These are phyloP conservation scores for Aurinia saxatilis DNA, from an alignment of 345 rosid genomes.

Conservation along the genomic window DNA sequence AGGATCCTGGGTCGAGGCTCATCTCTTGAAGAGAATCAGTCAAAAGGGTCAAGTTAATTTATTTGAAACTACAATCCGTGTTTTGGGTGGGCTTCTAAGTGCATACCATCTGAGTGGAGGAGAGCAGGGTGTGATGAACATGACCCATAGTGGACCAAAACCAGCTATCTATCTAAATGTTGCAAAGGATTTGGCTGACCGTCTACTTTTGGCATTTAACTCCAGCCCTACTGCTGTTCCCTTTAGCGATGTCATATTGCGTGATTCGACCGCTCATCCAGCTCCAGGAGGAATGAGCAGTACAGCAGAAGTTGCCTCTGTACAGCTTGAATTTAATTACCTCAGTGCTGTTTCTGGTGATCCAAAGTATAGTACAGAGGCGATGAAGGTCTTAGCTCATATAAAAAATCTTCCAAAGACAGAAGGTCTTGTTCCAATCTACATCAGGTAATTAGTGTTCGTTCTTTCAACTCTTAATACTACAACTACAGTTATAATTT, in stretches of 20 bases:
- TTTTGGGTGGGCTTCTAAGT: slow-evolving; percentile 95
- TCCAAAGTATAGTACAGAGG: slow-evolving; percentile 70
- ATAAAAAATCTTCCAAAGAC: slow-evolving; percentile 74
- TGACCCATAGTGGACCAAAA: slow-evolving; percentile 48
- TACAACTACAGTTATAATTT: background rate
- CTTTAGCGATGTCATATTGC: slow-evolving; percentile 69
- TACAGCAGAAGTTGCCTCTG: slow-evolving; percentile 83
- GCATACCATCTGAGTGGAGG: slow-evolving; percentile 95
- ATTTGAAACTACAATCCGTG: slow-evolving; percentile 96
- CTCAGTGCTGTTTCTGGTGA: slow-evolving; percentile 86
- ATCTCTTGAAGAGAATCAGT: slow-evolving; percentile 67
- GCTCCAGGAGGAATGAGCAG: slow-evolving; percentile 91
- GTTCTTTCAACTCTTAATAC: background rate
- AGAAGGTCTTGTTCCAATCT: slow-evolving; percentile 92
- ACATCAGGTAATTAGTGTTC: slow-evolving; percentile 53
- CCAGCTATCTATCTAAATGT: slow-evolving; percentile 69
- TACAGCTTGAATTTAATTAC: slow-evolving; percentile 95
- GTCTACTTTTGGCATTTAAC: slow-evolving; percentile 74
- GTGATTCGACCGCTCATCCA: slow-evolving; percentile 70
- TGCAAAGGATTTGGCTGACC: slow-evolving; percentile 83
- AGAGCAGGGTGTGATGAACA: slow-evolving; percentile 39
- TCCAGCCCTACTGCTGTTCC: slow-evolving; percentile 85
- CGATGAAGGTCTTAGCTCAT: slow-evolving; percentile 94
- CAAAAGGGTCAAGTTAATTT: slow-evolving; percentile 93
- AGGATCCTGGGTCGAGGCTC: slow-evolving; percentile 73